Conservation (phyloP, 768 basidiomycete species). For the Rhodocollybia butyracea region DNA sequence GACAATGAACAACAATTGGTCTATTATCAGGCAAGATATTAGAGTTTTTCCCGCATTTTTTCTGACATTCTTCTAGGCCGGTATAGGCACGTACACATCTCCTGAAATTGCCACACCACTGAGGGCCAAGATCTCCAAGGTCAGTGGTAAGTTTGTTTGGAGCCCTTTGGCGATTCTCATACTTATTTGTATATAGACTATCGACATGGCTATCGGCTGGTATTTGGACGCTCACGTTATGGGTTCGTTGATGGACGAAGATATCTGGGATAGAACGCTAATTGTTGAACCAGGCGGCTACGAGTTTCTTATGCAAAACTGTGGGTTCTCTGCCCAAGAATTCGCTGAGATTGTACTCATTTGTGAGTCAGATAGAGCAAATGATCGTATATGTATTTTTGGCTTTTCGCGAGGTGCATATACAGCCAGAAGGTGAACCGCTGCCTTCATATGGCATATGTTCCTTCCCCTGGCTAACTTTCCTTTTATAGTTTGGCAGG, state of each 20-base stretch:
- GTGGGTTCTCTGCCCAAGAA: slow-evolving; percentile 23
- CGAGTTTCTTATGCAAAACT: slow-evolving; percentile 62
- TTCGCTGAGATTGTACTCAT: background rate
- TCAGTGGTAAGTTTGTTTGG: slow-evolving; percentile 36
- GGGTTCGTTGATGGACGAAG: slow-evolving; percentile 28
- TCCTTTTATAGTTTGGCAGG: too few relatives aligned
- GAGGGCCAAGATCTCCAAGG: slow-evolving; percentile 30
- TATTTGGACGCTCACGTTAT: slow-evolving; percentile 54
- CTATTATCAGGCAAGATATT: slow-evolving; percentile 35
- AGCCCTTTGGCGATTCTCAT: slow-evolving; percentile 14
- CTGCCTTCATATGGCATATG: too few relatives aligned
- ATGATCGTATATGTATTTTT: slow-evolving; percentile 23
- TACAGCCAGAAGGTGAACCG: background rate
- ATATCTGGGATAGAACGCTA: background rate
- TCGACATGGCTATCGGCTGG: slow-evolving; percentile 13
- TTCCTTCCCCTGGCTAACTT: background rate
- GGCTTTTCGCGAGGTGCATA: slow-evolving; percentile 21
- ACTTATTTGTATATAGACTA: background rate
- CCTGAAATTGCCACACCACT: slow-evolving; percentile 49
- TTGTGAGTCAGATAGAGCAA: slow-evolving; percentile 31
- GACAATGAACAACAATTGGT: slow-evolving; percentile 34
- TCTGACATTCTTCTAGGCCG: slow-evolving; percentile 29
- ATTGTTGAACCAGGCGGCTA: slow-evolving; percentile 41
- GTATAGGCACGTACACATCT: slow-evolving; percentile 58
- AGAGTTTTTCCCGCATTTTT: background rate